Base-by-base conservation (phyloP, 371 early-diverging fungal species). In the Catenaria anguillulae region DNA sequence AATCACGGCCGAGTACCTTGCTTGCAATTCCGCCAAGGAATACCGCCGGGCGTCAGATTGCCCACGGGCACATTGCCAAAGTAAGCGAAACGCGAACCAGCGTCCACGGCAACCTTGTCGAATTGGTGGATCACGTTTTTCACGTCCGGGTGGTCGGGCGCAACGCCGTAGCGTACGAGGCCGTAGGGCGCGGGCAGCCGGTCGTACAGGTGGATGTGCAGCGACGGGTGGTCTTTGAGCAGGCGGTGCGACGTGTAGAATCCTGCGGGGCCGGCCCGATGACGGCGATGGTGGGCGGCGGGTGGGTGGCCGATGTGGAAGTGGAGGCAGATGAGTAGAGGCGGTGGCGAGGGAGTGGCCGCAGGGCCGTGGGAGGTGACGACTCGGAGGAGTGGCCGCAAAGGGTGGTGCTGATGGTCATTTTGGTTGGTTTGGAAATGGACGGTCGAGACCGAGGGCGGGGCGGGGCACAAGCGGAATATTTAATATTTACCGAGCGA, bases 111-210 rank as follows among this genome's bases (percentile, higher is more conserved):
- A 4, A 92, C 83, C 37, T 82, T 76, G 59, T 89, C 86, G 71
- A 94, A 93, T 48, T 87, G 89, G 65, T 83, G 74, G 77, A 84
- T 87, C 56, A 91, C 92, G 63, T 77, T 75, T 81, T 96, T 95
- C 33, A 97, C 96, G 72, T 93, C 97, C 4, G 90, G 91, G 69
- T 98, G 97, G 71, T 97, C 97, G 4, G 99, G 97, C n/a, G 99
- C 97, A 5, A 98, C 97, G 35, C 98, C 97, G 70, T 82, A 95
- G 3, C 95, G 83, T 19, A 92, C 92, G 33, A 96, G 78, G 0
- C 99, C 98, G 71, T 86, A 88, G 12, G 97, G 97, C 0, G 87
- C 78, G 2, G 93, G 70, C 0, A 87, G 73, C 29, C 75, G 74
- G 67, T 97, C 99, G 66, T 83, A 88, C 75, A 98, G 85, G 70